Base-by-base conservation (phyloP, 2,329 filamentous ascomycete genomes). In the Neofusicoccum sp. region DNA sequence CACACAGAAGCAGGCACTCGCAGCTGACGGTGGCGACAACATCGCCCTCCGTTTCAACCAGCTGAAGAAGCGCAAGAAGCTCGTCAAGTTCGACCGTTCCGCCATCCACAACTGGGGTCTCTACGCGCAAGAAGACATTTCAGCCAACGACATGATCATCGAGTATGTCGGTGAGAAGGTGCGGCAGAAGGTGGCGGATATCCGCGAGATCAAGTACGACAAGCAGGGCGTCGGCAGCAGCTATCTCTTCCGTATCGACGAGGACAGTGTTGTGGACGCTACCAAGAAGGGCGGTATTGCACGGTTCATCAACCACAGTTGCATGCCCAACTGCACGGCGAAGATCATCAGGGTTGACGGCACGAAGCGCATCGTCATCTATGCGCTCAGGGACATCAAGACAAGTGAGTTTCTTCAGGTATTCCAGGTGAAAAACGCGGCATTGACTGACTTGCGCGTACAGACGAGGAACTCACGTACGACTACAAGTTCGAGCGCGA, bases 401-500 rank as follows among this genome's bases (percentile, higher is more conserved):
- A 87, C 93, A 83, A 95, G 95, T 97, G 85, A 82, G 90, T 86
- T 45, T 38, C 28, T 28, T 20, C 16, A 31, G 8, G 16, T 11
- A 58, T 51, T 51, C 8, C 12, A 34, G n/a, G 20, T 59, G 14
- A 38, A 51, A 28, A 34, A 57, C 33, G 36, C 3, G 14, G 26
- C 34, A 14, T 14, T 48, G 3, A 54, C 33, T 48, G 28, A 57
- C 48, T 8, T n/a, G 24, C 30, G 2, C 56, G 34, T 58, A 63
- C 71, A 99, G 95, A 97, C 74, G 95, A 99, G 79, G 95, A 99
- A 81, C 87, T 99, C 74, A 99, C 95, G 2, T 99, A 99, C 80
- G 95, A 99, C 80, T 99, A 99, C 84, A 99, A 99, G 77, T 99
- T 99, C 75, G 95, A 99, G 80, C 90, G 95, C 69, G 95, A 99